Evolutionary conservation across 805 yeast genomes (phyloP).

Genomic region (Candida ovalis): DNA sequence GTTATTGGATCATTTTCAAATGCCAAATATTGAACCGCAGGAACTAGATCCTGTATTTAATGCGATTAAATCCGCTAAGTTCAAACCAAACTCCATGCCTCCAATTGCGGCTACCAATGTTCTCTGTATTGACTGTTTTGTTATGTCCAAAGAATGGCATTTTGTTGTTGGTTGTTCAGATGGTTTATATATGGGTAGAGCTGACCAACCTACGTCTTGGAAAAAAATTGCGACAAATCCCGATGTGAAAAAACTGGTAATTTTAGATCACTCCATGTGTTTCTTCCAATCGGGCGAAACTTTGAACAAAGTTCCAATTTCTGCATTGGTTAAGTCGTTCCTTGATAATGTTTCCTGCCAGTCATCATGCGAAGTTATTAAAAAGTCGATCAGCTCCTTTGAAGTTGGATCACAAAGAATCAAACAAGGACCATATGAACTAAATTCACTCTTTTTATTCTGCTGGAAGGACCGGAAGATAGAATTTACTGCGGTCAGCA

Average conservation of each 20-base stretch:
- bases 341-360: conserved; percentile 41
- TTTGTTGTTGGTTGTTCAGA: conserved; percentile 55
- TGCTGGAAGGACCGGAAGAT: conserved; percentile 50
- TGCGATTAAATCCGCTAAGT: conserved; percentile 8
- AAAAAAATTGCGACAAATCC: conserved; percentile 48
- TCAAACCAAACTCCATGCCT: conserved; percentile 14
- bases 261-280: conserved; percentile 52
- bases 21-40: conserved; percentile 8
- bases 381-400: conserved; percentile 53
- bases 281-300: conserved; percentile 56
- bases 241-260: conserved; percentile 57
- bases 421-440: conserved; percentile 55
- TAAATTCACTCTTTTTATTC: conserved; percentile 45
- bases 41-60: conserved; percentile 13
- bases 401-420: conserved; percentile 67
- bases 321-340: conserved; percentile 58
- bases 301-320: conserved; percentile 60
- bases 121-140: conserved; percentile 33
- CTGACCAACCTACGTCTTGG: conserved; percentile 47
- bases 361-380: background rate
- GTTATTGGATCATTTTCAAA: background rate
- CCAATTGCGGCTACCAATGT: conserved; percentile 13
- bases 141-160: conserved; percentile 41
- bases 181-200: conserved; percentile 59
- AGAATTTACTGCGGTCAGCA: conserved; percentile 31